Base-by-base conservation (phyloP, 495 filamentous ascomycete genomes). In the Pseudoneurospora amorphoporcata region DNA sequence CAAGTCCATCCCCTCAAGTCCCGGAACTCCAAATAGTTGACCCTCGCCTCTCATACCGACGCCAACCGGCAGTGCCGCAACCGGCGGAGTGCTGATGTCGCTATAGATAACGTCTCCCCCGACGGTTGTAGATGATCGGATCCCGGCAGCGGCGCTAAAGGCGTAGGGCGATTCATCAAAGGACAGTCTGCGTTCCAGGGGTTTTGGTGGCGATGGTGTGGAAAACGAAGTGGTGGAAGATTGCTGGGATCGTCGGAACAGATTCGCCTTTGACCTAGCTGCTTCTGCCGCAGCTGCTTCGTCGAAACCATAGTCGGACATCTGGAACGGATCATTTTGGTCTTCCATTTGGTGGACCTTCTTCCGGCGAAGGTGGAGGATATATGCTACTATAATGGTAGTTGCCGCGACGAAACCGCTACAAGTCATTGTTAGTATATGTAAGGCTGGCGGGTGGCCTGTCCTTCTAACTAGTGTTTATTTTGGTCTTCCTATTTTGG, bases 291-390 rank as follows among this genome's bases (percentile, higher is more conserved):
- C 53, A 16, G 73, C 72, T 14, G 70, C 19, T 4, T 78, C 76
- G 40, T 77, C 76, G 3, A 80, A 72, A 8, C 78, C 78, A 47
- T 79, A 80, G 58, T 80, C 78, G 8, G 71, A 69, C 72, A 70
- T 73, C 39, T 75, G 71, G 76, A 74, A 79, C 39, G 73, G 72
- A 40, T 80, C 78, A 17, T 72, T 72, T 10, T 47, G 19, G 41
- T 80, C 78, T 68, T 80, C 78, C 39, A 53, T 68, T 69, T 72
- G 70, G 39, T 80, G 77, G 7, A 75, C 74, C 70, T 75, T 77
- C 38, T 40, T 70, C 23, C 73, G 71, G n/a, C 75, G 70, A 40
- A 79, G 37, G 61, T 80, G 78, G 14, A 80, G 70, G 65, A 73
- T 75, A 5, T 74, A 23, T 43, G 53, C 53, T 61, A 61, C 53